These are phyloP conservation scores for Mrakiaceae sp. DNA, from an alignment of 1,284 basidiomycete genomes.

Conservation along the genomic window DNA sequence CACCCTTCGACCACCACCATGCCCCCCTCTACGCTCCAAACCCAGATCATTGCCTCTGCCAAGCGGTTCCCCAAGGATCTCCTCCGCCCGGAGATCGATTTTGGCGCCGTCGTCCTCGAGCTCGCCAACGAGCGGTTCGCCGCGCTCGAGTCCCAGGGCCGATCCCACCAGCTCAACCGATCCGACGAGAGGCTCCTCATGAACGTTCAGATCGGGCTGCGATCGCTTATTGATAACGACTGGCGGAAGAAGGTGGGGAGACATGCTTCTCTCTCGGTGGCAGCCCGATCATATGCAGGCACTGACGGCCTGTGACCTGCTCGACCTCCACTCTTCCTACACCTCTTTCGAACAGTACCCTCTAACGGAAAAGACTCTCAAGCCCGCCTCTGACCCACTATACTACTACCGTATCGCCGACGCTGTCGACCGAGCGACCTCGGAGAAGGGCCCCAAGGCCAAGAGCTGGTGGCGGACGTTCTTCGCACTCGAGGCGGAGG, in stretches of 20 bases:
- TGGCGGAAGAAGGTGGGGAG: neutral
- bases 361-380: neutral
- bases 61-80: neutral
- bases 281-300: neutral
- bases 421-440: slow-evolving; percentile 2
- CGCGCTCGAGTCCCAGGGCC: neutral
- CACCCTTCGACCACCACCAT: no score
- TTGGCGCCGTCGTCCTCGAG: neutral
- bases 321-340: neutral
- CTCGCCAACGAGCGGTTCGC: neutral
- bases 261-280: neutral
- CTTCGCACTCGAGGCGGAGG: slow-evolving; percentile 13
- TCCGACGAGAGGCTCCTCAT: neutral
- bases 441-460: neutral
- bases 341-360: slow-evolving; percentile 10
- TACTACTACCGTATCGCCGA: slow-evolving; percentile 12
- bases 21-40: no score
- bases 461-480: slow-evolving; percentile 17
- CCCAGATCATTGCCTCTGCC: no score
- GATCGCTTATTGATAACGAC: neutral
- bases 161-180: neutral
- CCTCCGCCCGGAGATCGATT: neutral
- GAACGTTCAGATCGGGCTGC: neutral
- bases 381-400: slow-evolving; percentile 6
- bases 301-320: neutral